These are phyloP conservation scores for Emericellopsis terricola DNA, from an alignment of 495 filamentous ascomycete species.

Conservation along the genomic window DNA sequence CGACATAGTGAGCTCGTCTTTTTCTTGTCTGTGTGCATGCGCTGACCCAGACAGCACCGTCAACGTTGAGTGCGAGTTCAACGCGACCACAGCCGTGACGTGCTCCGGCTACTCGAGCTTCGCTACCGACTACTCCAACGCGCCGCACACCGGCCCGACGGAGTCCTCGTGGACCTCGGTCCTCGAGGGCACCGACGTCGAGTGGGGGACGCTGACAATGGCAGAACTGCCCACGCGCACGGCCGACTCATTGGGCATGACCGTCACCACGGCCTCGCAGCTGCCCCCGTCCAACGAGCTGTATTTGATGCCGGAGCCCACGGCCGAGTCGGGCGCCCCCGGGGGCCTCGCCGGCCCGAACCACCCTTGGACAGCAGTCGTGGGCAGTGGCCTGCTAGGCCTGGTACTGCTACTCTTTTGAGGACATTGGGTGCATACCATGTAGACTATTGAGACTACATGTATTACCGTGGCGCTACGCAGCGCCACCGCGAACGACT, in stretches of 20 bases:
- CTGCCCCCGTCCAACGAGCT: background rate
- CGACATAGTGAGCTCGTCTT: conserved; percentile 9
- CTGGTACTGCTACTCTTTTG: no score
- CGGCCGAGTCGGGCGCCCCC: no score
- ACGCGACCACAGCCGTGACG: conserved; percentile 15
- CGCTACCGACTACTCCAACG: conserved; percentile 6
- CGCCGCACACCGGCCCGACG: conserved; percentile 13
- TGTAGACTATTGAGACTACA: no score
- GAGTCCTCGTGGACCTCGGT: conserved; percentile 15
- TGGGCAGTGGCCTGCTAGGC: no score
- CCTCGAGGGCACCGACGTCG: conserved; percentile 11
- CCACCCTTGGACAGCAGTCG: no score
- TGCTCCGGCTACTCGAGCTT: conserved; percentile 16
- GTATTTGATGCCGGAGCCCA: background rate
- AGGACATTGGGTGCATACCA: no score
- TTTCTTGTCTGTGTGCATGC: background rate
- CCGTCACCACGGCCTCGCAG: conserved; percentile 5
- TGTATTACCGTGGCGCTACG: no score
- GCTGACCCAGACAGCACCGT: conserved; percentile 9
- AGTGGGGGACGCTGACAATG: conserved; percentile 21
- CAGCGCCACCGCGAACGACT: no score
- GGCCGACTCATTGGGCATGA: conserved; percentile 8
- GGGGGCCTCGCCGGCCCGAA: no score
- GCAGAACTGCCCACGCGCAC: conserved; percentile 7
- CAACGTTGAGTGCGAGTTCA: conserved; percentile 14